Evolutionary conservation across 805 yeast genomes (phyloP).

Genomic region (Spathaspora boniae): DNA sequence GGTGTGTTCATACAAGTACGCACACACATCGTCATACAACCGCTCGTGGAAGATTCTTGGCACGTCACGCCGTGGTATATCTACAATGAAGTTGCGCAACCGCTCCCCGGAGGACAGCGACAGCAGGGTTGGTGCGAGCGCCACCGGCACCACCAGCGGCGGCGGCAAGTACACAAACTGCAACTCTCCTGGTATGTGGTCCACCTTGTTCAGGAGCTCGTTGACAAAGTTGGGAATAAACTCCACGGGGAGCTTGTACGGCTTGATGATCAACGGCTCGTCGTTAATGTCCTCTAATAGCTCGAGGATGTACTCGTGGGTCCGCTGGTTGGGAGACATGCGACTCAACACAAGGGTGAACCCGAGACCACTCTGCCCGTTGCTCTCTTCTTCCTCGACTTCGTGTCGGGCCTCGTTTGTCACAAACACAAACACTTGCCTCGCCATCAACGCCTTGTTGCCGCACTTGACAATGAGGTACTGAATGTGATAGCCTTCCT

Average conservation of each 20-base stretch:
- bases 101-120: constrained; percentile 10
- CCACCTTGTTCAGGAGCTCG: constrained; percentile 6
- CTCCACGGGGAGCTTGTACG: constrained; percentile 4
- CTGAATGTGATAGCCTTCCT: constrained; percentile 5
- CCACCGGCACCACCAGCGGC: no score
- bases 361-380: background rate
- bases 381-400: no score
- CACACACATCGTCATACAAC: constrained; percentile 15
- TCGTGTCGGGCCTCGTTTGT: no score
- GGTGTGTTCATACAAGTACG: constrained; percentile 18
- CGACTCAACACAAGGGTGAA: constrained; percentile 5
- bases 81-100: constrained; percentile 19
- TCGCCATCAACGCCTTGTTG: constrained; percentile 6
- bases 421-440: constrained; percentile 6
- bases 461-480: constrained; percentile 8
- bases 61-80: constrained; percentile 20
- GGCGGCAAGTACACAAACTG: constrained; percentile 6
- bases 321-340: constrained; percentile 4
- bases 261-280: constrained; percentile 9
- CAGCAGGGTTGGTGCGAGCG: background rate
- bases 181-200: constrained; percentile 1
- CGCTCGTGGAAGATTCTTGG: constrained; percentile 5
- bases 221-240: constrained; percentile 11
- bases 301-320: constrained; percentile 7
- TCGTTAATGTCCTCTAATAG: constrained; percentile 10